Evolutionary conservation across 352 stramenopile genomes (phyloP).

Genomic region (Phytophthora cactorum): DNA sequence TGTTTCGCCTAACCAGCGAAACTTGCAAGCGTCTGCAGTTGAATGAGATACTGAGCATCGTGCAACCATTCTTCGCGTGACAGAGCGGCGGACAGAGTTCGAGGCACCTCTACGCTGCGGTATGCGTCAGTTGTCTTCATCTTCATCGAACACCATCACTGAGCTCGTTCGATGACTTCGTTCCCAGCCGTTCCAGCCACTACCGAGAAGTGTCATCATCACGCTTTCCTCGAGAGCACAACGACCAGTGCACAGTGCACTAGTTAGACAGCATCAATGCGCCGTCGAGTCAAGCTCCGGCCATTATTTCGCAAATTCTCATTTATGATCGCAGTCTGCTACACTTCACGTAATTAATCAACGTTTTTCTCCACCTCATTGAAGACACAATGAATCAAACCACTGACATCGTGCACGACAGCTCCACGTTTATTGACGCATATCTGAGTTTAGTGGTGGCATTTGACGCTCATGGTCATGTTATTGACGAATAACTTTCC

Average conservation of each 20-base stretch:
- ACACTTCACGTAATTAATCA: not conserved
- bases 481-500: too few species aligned
- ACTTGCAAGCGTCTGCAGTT: constrained; percentile 1
- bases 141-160: not conserved
- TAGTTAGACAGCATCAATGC: not conserved
- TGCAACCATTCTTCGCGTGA: not conserved
- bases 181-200: not conserved
- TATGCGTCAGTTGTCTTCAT: not conserved
- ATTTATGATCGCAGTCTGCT: not conserved
- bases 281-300: not conserved
- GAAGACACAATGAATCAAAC: too few species aligned
- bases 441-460: too few species aligned
- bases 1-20: not conserved
- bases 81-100: not conserved
- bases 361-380: too few species aligned
- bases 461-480: too few species aligned
- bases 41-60: not conserved
- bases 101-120: too few species aligned
- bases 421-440: too few species aligned
- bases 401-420: too few species aligned
- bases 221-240: constrained; percentile 2
- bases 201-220: constrained; percentile 1
- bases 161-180: not conserved
- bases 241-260: not conserved
- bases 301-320: not conserved